Evolutionary conservation across 768 basidiomycete species (phyloP).

Genomic region (Serendipita vermifera): DNA sequence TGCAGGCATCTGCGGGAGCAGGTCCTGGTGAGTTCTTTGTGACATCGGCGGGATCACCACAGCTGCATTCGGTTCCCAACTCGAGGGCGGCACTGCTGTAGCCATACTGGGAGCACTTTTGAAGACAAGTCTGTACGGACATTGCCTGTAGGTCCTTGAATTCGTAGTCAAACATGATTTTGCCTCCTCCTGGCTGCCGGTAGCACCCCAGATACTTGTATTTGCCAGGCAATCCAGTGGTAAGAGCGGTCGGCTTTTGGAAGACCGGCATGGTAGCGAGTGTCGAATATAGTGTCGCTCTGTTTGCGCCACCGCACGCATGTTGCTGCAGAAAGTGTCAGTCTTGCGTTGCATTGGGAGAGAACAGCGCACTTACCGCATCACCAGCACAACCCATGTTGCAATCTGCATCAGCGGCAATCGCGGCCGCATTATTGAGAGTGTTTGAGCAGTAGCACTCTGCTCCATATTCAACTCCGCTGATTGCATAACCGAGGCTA

Average conservation of each 20-base stretch:
- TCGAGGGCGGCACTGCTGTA: constrained; percentile 39
- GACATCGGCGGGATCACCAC: constrained; percentile 54
- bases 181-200: neutral
- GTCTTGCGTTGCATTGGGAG: neutral
- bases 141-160: constrained; percentile 49
- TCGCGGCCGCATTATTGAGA: constrained; percentile 15
- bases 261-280: constrained; percentile 37
- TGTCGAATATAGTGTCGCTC: constrained; percentile 55
- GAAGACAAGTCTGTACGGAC: constrained; percentile 49
- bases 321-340: too few species aligned
- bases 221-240: constrained; percentile 45
- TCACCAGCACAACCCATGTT: constrained; percentile 68
- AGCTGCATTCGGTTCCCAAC: constrained; percentile 50
- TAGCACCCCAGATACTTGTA: neutral
- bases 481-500: constrained; percentile 21
- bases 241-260: constrained; percentile 45
- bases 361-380: constrained; percentile 30
- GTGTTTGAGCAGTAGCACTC: constrained; percentile 24
- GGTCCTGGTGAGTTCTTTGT: constrained; percentile 19
- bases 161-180: too few species aligned
- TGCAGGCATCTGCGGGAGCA: constrained; percentile 29
- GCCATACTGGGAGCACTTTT: constrained; percentile 56
- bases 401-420: constrained; percentile 38
- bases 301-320: constrained; percentile 59
- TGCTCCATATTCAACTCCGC: constrained; percentile 24